These are phyloP conservation scores for Hebeloma cylindrosporum DNA, from an alignment of 768 basidiomycete species.

Conservation along the genomic window DNA sequence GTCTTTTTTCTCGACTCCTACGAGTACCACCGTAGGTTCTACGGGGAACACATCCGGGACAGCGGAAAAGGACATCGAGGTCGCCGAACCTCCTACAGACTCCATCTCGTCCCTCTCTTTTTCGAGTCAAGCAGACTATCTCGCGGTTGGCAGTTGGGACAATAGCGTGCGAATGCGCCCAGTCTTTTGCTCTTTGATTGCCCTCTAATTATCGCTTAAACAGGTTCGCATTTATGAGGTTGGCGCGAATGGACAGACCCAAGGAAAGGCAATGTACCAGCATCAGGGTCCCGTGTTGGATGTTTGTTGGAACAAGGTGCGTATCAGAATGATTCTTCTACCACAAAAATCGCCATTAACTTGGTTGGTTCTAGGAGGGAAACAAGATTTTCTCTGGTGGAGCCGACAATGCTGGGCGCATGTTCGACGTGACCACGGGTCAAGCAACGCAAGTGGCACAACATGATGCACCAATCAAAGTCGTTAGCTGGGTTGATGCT, in stretches of 20 bases:
- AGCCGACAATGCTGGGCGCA: constrained; percentile 92
- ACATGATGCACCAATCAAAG: constrained; percentile 87
- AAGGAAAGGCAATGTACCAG: constrained; percentile 86
- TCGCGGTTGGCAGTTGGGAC: constrained; percentile 94
- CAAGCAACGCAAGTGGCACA: constrained; percentile 81
- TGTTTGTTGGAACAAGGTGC: constrained; percentile 89
- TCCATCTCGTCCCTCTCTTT: constrained; percentile 86
- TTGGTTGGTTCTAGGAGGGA: constrained; percentile 64
- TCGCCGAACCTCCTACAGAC: constrained; percentile 79
- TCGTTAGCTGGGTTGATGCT: constrained; percentile 78
- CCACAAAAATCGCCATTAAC: not conserved
- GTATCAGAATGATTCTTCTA: constrained; percentile 18
- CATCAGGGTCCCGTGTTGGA: constrained; percentile 90
- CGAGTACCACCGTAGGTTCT: constrained; percentile 28
- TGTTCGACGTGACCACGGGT: constrained; percentile 88
- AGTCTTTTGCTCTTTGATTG: not conserved
- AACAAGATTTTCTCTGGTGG: constrained; percentile 90
- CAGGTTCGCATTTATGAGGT: constrained; percentile 95
- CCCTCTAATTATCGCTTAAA: constrained; percentile 8
- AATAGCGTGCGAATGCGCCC: constrained; percentile 75
- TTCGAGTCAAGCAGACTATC: constrained; percentile 81
- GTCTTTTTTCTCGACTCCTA: constrained; percentile 40
- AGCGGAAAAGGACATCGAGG: constrained; percentile 77
- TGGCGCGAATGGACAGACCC: constrained; percentile 71
- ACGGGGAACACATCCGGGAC: constrained; percentile 37